Conservation (phyloP, 2,329 filamentous ascomycete genomes). For the Neophaeococcomyces mojaviensis region DNA sequence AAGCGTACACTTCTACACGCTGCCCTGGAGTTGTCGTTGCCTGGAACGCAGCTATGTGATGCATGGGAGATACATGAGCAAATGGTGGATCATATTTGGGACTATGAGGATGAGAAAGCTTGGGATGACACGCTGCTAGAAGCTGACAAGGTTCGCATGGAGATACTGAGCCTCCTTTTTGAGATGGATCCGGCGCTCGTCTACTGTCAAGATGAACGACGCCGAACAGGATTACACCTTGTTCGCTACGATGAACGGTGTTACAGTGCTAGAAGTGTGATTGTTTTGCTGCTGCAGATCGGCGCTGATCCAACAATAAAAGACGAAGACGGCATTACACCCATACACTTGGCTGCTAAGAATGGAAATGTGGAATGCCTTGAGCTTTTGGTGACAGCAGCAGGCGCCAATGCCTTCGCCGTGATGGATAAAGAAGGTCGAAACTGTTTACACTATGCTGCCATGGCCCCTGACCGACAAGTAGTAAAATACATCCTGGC, state of each 20-base stretch:
- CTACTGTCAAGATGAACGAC: slow-evolving; percentile 13
- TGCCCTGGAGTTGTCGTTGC: no score
- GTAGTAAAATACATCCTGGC: no score
- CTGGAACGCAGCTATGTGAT: no score
- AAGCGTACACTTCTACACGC: no score
- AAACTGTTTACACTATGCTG: no score
- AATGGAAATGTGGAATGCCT: slow-evolving; percentile 15
- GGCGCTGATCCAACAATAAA: slow-evolving; percentile 22
- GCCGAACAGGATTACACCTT: slow-evolving; percentile 16
- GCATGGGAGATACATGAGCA: no score
- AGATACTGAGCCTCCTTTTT: slow-evolving; percentile 16
- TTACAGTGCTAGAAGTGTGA: slow-evolving; percentile 15
- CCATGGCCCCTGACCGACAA: no score
- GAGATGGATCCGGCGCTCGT: slow-evolving; percentile 13
- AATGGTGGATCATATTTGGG: not conserved
- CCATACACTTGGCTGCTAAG: slow-evolving; percentile 18
- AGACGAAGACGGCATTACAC: slow-evolving; percentile 19
- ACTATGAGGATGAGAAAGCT: slow-evolving; percentile 15
- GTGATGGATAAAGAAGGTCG: no score
- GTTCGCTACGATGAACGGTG: slow-evolving; percentile 2
- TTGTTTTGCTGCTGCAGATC: slow-evolving; percentile 21
- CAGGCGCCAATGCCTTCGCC: no score
- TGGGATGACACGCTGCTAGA: slow-evolving; percentile 11
- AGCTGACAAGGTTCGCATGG: not conserved
- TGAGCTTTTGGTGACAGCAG: not conserved